A percentile compares a stretch with the other conserved stretches of the same genome.
Evolutionary conservation across 73 alveolate genomes (phyloP).

Genomic region (Durusdinium trenchii): DNA sequence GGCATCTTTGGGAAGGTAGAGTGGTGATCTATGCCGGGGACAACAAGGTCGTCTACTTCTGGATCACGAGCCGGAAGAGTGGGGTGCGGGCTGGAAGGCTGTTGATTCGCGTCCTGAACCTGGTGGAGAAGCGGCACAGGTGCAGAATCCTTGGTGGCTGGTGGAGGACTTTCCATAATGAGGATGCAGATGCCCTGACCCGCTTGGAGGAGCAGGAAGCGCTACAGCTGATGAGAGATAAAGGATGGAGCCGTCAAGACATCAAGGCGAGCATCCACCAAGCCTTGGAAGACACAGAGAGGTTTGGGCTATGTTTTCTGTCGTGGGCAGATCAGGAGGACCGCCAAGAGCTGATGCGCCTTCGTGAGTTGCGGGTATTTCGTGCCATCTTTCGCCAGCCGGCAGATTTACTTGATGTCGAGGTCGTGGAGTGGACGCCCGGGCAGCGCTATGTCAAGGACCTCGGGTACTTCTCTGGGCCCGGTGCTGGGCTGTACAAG

Average conservation of each 20-base stretch:
- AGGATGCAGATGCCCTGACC: neutral
- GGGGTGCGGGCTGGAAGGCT: neutral
- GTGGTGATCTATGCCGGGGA: constrained; percentile 53
- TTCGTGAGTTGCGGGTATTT: neutral
- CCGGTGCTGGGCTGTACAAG: neutral
- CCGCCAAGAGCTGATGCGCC: neutral
- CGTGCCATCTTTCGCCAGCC: neutral
- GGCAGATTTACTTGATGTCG: neutral
- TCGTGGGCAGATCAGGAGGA: neutral
- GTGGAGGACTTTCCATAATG: constrained; percentile 34
- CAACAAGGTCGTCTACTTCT: neutral
- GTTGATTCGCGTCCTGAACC: neutral
- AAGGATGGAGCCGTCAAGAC: neutral
- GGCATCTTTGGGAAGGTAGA: neutral
- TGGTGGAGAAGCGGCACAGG: neutral
- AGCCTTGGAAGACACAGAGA: neutral
- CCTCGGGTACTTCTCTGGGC: neutral
- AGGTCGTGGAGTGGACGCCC: neutral
- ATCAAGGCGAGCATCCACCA: neutral
- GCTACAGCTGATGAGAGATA: no score
- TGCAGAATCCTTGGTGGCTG: neutral
- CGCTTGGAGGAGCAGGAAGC: neutral
- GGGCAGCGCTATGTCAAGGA: neutral
- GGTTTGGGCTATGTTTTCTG: neutral
- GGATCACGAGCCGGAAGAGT: neutral